A percentile compares a stretch with the other conserved stretches of the same genome.
phyloP scores from a whole-genome alignment of 2,329 filamentous ascomycete species.

The Claviceps sp. region DNA sequence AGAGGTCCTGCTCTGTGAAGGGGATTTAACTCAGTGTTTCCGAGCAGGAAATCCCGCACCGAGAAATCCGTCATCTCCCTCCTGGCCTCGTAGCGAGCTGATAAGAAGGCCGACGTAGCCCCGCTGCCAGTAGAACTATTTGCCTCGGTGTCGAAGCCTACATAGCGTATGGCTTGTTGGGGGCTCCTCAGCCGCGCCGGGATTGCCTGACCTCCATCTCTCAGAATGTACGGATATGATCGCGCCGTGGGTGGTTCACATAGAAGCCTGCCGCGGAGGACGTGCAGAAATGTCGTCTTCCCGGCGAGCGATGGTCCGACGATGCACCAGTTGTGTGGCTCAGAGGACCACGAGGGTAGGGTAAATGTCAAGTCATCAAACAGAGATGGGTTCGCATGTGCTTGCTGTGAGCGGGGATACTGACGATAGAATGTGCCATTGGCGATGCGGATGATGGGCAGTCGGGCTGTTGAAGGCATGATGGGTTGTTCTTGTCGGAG shows the following conservation, averaged over 20 bases:
- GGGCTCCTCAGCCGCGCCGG: conserved; percentile 42
- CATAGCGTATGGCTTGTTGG: conserved; percentile 65
- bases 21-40: conserved; percentile 73
- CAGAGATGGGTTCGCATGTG: conserved; percentile 52
- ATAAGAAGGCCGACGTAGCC: conserved; percentile 66
- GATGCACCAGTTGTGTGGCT: conserved; percentile 63
- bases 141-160: conserved; percentile 74
- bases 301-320: conserved; percentile 67
- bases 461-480: conserved; percentile 9
- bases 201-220: conserved; percentile 32
- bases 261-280: conserved; percentile 63
- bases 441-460: conserved; percentile 56
- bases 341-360: conserved; percentile 42
- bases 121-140: conserved; percentile 37
- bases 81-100: conserved; percentile 78
- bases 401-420: conserved; percentile 44
- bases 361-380: conserved; percentile 60
- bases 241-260: conserved; percentile 63
- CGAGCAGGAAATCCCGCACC: conserved; percentile 65
- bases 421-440: conserved; percentile 75
- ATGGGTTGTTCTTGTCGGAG: not conserved
- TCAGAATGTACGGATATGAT: conserved; percentile 65
- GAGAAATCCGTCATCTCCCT: conserved; percentile 82
- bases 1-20: conserved; percentile 22
- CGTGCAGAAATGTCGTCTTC: conserved; percentile 70